Evolutionary conservation across 495 filamentous ascomycete genomes (phyloP).

Genomic region (Neurospora sp.): DNA sequence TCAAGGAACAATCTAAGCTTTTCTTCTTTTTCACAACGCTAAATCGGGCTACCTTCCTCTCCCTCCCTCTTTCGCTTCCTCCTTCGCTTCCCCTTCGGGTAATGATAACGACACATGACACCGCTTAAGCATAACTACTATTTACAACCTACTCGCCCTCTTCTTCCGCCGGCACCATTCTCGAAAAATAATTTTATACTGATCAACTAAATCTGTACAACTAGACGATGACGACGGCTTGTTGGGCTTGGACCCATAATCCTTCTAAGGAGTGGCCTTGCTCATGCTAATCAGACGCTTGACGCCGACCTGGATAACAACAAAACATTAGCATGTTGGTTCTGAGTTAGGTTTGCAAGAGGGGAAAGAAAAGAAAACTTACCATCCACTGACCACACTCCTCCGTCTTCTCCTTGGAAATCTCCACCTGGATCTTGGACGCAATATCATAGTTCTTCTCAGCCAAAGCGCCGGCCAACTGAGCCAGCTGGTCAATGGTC

Average conservation of each 20-base stretch:
- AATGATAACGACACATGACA: neutral
- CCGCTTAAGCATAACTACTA: neutral
- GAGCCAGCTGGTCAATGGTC: conserved; percentile 54
- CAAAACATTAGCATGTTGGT: conserved; percentile 2
- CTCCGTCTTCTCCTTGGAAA: conserved; percentile 70
- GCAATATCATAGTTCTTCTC: conserved; percentile 69
- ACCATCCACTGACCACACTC: conserved; percentile 97
- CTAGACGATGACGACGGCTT: neutral
- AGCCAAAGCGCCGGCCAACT: conserved; percentile 58
- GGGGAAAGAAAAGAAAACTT: conserved; percentile 27
- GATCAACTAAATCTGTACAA: neutral
- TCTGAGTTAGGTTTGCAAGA: neutral
- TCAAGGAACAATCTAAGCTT: neutral
- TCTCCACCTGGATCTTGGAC: conserved; percentile 62
- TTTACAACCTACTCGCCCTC: neutral
- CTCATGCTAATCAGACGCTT: conserved; percentile 91
- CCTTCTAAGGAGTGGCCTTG: conserved; percentile 51
- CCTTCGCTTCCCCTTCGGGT: neutral
- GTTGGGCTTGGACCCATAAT: neutral
- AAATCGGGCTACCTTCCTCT: neutral
- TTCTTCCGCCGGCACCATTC: neutral
- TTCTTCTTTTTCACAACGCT: neutral
- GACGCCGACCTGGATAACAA: conserved; percentile 60
- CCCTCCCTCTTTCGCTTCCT: neutral
- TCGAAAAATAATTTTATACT: neutral